phyloP scores from a whole-genome alignment of 805 yeast species.

The Ogataea parapolymorpha region DNA sequence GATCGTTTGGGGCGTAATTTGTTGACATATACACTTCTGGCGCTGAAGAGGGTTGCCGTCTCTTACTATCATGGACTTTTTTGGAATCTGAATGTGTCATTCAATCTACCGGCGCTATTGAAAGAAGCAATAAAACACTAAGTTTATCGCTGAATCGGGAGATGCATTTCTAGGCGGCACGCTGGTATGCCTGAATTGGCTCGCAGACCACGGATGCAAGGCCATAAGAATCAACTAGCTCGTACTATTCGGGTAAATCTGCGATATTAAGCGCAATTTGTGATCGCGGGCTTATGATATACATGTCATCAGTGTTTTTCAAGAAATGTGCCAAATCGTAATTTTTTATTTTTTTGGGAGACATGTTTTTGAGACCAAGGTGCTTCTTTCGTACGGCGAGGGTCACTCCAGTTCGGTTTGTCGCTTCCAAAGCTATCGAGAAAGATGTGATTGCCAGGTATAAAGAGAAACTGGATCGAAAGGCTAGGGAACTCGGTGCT shows the following conservation, averaged over 20 bases:
- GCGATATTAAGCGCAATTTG: too few species aligned
- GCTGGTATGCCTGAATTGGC: too few species aligned
- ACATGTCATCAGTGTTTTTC: too few species aligned
- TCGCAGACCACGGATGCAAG: too few species aligned
- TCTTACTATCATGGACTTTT: too few species aligned
- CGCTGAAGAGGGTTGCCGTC: too few species aligned
- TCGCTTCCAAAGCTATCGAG: conserved; percentile 29
- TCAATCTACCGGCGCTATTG: neutral
- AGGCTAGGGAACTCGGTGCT: conserved; percentile 42
- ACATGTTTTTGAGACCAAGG: conserved; percentile 4
- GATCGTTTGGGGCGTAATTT: too few species aligned
- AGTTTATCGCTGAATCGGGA: conserved; percentile 4
- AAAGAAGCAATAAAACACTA: neutral
- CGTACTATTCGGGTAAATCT: too few species aligned
- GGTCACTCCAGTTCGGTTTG: conserved; percentile 25
- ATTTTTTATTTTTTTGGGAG: neutral
- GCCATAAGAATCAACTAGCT: too few species aligned
- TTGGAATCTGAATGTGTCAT: too few species aligned
- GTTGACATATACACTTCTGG: too few species aligned
- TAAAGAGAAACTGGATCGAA: conserved; percentile 38
- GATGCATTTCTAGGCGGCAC: neutral
- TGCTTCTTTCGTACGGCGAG: neutral
- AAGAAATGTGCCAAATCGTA: neutral
- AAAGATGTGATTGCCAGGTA: conserved; percentile 37
- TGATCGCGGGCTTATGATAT: too few species aligned